Evolutionary conservation across 306 rosid species (phyloP), one percentile per base, ranked within the genome.

Genomic region (Mucuna pruriens): DNA sequence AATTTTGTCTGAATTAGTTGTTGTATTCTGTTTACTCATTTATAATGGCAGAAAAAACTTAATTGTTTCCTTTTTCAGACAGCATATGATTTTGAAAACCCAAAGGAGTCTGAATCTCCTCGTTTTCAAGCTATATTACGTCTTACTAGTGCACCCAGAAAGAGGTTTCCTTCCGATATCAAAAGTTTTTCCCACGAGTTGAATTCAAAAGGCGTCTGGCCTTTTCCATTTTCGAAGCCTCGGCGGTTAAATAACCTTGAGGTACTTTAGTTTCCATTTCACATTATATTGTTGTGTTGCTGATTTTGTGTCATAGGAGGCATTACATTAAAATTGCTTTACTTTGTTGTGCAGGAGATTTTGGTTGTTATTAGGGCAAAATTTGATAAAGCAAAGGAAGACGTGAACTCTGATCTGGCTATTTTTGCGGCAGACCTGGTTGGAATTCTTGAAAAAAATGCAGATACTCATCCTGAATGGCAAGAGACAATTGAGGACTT

Each of bases 101-200:
- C 98, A 7, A 95, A 95, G 90, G 99, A 95, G 89, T 93, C 98
- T 5, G 99, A 95, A 82, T 95, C 99, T 86, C 99, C 99, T 15
- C 99, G 99, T 78, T 95, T 95, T 89, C 98, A 95, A 93, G 99
- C 99, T 68, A 89, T 95, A 82, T 86, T 95, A 34, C 96, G 99
- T 12, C 86, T 92, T 81, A 95, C 99, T 29, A 95, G 94, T 89
- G 99, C 97, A 61, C 99, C 99, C 13, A 89, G 97, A 73, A 95
- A 92, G 90, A 91, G 92, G 87, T 79, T 85, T 88, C 99, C 98
- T 63, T 49, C 90, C 0, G 97, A 93, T 82, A 90, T 95, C 71
- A 95, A 95, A 84, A 95, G 99, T 85, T 95, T 93, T 88, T 95
- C 99, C 63, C 99, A 95, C 42, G 99, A 95, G 81, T 81, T 95